A percentile compares a stretch with the other conserved stretches of the same genome.
Conservation (phyloP, 106 monocot species). For the Dendrobium officinale region DNA sequence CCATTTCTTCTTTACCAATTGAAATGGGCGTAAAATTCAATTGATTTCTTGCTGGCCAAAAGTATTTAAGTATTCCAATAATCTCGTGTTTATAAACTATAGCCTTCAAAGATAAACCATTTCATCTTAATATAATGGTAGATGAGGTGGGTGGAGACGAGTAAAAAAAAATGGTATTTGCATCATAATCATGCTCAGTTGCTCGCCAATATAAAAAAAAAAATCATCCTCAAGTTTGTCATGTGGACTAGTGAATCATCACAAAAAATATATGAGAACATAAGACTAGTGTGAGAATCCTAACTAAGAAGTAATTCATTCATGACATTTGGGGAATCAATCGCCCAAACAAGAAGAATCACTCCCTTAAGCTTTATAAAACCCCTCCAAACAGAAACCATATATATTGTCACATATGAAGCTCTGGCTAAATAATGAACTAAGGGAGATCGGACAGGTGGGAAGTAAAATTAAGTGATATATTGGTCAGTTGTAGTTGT, state of each 20-base stretch:
- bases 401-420: not conserved
- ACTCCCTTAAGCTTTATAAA: no score
- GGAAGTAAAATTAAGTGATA: not conserved
- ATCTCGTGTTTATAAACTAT: not conserved
- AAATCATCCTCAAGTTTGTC: not conserved
- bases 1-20: not conserved
- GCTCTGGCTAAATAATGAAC: not conserved
- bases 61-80: not conserved
- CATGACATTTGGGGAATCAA: not conserved
- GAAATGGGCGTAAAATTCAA: not conserved
- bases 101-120: not conserved
- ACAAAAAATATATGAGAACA: not conserved
- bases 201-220: not conserved
- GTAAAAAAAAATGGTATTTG: not conserved
- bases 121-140: not conserved
- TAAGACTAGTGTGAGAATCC: not conserved
- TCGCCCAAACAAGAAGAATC: not conserved
- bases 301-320: not conserved
- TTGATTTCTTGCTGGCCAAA: not conserved
- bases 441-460: not conserved
- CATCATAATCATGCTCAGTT: not conserved
- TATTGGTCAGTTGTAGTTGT: no score
- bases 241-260: not conserved
- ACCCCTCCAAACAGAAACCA: not conserved
- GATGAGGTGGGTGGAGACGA: not conserved